Base-by-base conservation (phyloP, 2,329 filamentous ascomycete species). In the Hirsutella minnesotensis region DNA sequence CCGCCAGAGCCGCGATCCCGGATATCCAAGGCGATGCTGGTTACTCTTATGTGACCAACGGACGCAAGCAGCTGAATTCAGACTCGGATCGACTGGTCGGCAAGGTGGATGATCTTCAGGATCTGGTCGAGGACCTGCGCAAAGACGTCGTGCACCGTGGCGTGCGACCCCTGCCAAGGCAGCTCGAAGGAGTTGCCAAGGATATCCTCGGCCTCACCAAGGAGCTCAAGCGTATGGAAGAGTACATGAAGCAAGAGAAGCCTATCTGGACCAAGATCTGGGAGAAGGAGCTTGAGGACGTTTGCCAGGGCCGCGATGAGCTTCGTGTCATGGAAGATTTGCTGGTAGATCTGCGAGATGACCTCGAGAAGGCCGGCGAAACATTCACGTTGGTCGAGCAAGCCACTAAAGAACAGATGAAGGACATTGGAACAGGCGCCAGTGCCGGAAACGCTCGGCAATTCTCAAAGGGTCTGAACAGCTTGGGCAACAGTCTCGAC, bases 201-300 rank as follows among this genome's bases (percentile, higher is more conserved):
- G 90, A 96, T 53, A 88, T 98, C 48, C 79, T 81, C 39, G 66
- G 72, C 43, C 80, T 92, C 27, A 84, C 81, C 39, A 82, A 87
- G 56, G 89, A 95, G 56, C 78, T 98, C 48, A 92, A 86, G 73
- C 89, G 86, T 66, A 83, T 98, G 75, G 86, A 95, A 58, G 89
- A 95, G 15, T 94, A 85, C 68, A 77, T 98, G 66, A 82, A 81
- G 53, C 77, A 79, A 38, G 92, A 98, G 73, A 95, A 95, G 63
- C 92, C 92, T 0, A 72, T 95, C 45, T 98, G 92, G 90, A 95
- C 88, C 43, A 95, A 95, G 76, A 94, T 96, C 50, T 98, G 92
- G 92, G 90, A 96, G 74, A 89, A 94, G 65, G 89, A 96, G 62
- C 71, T 98, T 38, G 87, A 96, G 62, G 82, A 90, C 41, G 90